A percentile compares a stretch with the other conserved stretches of the same genome.
Evolutionary conservation across 805 yeast species (phyloP).

Genomic region (Saitoella complicata): DNA sequence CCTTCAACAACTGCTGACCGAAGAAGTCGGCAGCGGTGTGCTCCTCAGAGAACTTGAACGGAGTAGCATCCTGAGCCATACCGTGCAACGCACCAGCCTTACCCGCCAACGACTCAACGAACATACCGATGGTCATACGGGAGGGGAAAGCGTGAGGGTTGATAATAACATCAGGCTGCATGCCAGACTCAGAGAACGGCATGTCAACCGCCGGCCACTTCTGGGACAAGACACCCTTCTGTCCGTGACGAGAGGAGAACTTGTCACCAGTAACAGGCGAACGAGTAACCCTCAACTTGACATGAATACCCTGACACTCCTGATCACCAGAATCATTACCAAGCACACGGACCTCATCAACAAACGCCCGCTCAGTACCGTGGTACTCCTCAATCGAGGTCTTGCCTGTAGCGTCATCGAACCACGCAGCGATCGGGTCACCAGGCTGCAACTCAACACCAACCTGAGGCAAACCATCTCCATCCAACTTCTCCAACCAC

Average conservation of each 20-base stretch:
- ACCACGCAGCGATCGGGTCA: conserved; percentile 87
- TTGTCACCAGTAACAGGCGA: conserved; percentile 94
- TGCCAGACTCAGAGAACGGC: conserved; percentile 95
- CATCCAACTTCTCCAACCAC: conserved; percentile 79
- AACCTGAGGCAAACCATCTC: conserved; percentile 81
- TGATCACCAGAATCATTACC: conserved; percentile 62
- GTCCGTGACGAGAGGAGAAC: conserved; percentile 95
- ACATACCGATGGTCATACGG: conserved; percentile 99
- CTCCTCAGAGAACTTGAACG: conserved; percentile 80
- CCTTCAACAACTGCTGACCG: conserved; percentile 72
- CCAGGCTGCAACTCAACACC: conserved; percentile 86
- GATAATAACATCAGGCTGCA: conserved; percentile 92
- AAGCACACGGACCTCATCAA: conserved; percentile 83
- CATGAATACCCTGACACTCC: conserved; percentile 72
- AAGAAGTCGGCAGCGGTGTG: conserved; percentile 96
- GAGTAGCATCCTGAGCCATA: conserved; percentile 91
- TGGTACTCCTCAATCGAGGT: conserved; percentile 88
- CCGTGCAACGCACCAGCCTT: conserved; percentile 98
- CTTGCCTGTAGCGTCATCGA: conserved; percentile 77
- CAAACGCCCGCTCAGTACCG: conserved; percentile 83
- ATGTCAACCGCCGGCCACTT: conserved; percentile 94
- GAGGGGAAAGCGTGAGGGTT: conserved; percentile 99
- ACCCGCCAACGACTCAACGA: conserved; percentile 96
- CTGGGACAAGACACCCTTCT: conserved; percentile 95
- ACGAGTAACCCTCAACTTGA: conserved; percentile 82